Conservation (phyloP, 1,139 yeast species). For the Kluyveromyces marxianus region DNA sequence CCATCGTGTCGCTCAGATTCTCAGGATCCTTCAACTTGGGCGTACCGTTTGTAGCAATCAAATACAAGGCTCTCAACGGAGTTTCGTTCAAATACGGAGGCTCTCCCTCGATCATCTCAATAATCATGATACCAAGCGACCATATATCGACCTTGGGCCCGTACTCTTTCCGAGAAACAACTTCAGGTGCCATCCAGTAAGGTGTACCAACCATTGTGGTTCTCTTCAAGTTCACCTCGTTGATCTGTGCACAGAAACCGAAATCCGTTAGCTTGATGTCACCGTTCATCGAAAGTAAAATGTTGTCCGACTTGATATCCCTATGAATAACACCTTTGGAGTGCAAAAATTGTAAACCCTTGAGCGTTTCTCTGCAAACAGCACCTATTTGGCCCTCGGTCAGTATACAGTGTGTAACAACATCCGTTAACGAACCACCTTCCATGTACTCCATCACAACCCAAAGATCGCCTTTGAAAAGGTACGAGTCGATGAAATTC, state of each 20-base stretch:
- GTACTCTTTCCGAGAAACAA: constrained; percentile 85
- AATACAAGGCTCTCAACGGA: constrained; percentile 78
- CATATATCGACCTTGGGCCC: constrained; percentile 97
- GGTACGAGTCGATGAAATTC: constrained; percentile 79
- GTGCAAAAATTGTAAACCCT: constrained; percentile 81
- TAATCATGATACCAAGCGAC: constrained; percentile 96
- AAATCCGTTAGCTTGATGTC: constrained; percentile 85
- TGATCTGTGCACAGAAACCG: constrained; percentile 86
- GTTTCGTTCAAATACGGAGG: constrained; percentile 96
- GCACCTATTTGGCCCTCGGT: constrained; percentile 97
- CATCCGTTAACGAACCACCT: constrained; percentile 94
- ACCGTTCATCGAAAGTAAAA: constrained; percentile 73
- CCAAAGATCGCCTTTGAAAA: constrained; percentile 75
- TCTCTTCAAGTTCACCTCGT: constrained; percentile 75
- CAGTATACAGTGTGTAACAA: constrained; percentile 91
- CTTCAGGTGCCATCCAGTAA: constrained; percentile 99
- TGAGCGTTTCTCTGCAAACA: constrained; percentile 83
- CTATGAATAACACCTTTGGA: constrained; percentile 93
- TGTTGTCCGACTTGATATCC: constrained; percentile 92
- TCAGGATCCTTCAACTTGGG: constrained; percentile 89
- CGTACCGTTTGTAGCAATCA: constrained; percentile 94
- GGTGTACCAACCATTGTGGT: constrained; percentile 99
- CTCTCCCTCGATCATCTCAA: constrained; percentile 98
- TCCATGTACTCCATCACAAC: constrained; percentile 98
- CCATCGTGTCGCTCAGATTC: constrained; percentile 57